These are phyloP conservation scores for Saccharomyces kudriavzevii DNA, from an alignment of 805 yeast genomes.

Conservation along the genomic window DNA sequence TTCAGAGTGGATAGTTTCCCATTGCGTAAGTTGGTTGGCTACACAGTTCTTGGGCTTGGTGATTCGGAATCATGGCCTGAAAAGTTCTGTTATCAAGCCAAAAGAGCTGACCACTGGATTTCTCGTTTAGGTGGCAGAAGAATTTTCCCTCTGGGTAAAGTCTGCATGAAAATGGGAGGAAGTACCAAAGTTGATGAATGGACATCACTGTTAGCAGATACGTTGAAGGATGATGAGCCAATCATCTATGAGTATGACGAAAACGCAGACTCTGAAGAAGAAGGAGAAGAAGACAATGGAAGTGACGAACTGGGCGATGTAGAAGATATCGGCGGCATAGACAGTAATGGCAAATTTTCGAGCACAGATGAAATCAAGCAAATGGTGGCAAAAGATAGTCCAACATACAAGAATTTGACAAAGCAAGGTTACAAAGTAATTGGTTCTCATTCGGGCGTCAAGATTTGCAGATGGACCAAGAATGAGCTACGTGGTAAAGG, in stretches of 20 bases:
- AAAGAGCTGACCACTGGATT: slow-evolving; percentile 60
- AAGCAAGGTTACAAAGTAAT: slow-evolving; percentile 91
- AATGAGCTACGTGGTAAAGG: slow-evolving; percentile 91
- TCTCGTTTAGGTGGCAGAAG: slow-evolving; percentile 83
- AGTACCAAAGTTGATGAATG: slow-evolving; percentile 56
- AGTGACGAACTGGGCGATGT: slow-evolving; percentile 55
- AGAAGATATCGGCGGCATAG: slow-evolving; percentile 70
- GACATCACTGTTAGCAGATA: slow-evolving; percentile 50
- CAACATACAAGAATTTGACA: slow-evolving; percentile 78
- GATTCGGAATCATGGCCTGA: slow-evolving; percentile 80
- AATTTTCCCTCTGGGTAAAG: slow-evolving; percentile 72
- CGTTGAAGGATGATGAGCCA: slow-evolving; percentile 66
- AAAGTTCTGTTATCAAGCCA: slow-evolving; percentile 82
- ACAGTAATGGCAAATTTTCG: slow-evolving; percentile 7
- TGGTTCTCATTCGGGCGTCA: slow-evolving; percentile 92
- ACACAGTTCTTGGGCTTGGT: slow-evolving; percentile 80
- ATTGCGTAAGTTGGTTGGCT: slow-evolving; percentile 59
- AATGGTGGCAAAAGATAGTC: slow-evolving; percentile 86
- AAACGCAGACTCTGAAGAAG: slow-evolving; percentile 46
- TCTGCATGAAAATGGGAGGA: slow-evolving; percentile 69
- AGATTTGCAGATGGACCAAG: slow-evolving; percentile 93
- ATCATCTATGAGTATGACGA: slow-evolving; percentile 51
- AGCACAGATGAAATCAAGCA: slow-evolving; percentile 43
- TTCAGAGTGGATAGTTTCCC: slow-evolving; percentile 83
- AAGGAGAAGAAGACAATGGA: slow-evolving; percentile 32